Percentiles rank a stretch among this genome's conserved stretches.
These are phyloP conservation scores for Lomentospora prolificans DNA, from an alignment of 2,329 filamentous ascomycete species.

Conservation along the genomic window DNA sequence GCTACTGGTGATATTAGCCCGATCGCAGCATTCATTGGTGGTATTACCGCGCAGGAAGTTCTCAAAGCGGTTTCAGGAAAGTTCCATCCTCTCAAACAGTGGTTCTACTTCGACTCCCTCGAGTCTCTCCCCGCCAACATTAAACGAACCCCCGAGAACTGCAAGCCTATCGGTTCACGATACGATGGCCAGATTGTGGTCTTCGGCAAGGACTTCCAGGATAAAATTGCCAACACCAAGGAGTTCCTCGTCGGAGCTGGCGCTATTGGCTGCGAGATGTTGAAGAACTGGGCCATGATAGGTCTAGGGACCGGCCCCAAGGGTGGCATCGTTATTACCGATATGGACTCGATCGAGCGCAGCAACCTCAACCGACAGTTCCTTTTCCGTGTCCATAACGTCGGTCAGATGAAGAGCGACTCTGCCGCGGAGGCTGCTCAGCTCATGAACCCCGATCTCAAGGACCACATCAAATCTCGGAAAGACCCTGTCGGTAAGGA, in stretches of 20 bases:
- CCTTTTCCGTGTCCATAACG: conserved; percentile 85
- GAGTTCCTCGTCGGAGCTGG: conserved; percentile 94
- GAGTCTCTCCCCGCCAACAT: conserved; percentile 77
- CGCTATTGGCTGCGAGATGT: conserved; percentile 96
- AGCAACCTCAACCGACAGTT: conserved; percentile 98
- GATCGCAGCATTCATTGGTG: conserved; percentile 92
- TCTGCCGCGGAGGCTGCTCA: conserved; percentile 83
- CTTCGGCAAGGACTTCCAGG: conserved; percentile 86
- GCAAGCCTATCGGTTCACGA: conserved; percentile 72
- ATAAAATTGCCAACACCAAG: conserved; percentile 82
- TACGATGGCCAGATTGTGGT: conserved; percentile 98
- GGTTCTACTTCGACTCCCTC: conserved; percentile 96
- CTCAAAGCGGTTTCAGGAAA: conserved; percentile 96
- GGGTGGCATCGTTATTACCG: conserved; percentile 84
- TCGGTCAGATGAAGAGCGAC: conserved; percentile 94
- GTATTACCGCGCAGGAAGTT: conserved; percentile 85
- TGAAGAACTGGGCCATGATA: conserved; percentile 99
- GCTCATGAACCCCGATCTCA: conserved; percentile 88
- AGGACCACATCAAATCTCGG: conserved; percentile 73
- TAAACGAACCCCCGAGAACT: conserved; percentile 73
- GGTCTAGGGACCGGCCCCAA: conserved; percentile 80
- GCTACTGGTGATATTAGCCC: conserved; percentile 83
- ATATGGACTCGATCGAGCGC: conserved; percentile 98
- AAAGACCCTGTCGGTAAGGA: conserved; percentile 86
- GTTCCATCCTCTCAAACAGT: conserved; percentile 91